These are phyloP conservation scores for Botrytis pseudocinerea DNA, from an alignment of 2,329 filamentous ascomycete genomes.

Conservation along the genomic window DNA sequence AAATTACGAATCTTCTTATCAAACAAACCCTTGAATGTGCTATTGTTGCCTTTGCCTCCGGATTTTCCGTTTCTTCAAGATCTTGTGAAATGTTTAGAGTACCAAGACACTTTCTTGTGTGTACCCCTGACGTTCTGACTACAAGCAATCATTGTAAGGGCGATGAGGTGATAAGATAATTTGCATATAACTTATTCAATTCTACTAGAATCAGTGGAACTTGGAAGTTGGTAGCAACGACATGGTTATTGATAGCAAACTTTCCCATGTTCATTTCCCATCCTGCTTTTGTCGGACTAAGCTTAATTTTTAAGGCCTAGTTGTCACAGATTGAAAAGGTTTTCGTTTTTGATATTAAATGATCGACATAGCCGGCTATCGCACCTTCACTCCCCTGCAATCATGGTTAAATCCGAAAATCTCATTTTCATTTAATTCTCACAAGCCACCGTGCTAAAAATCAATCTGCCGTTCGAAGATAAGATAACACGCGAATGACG, in stretches of 20 bases:
- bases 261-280: background rate
- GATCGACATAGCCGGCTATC: background rate
- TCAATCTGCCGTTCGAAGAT: background rate
- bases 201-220: background rate
- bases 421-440: background rate
- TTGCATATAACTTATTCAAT: background rate
- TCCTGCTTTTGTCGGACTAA: background rate
- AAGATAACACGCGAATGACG: background rate
- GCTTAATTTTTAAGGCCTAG: background rate
- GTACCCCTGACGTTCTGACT: background rate
- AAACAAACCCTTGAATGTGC: background rate
- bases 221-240: background rate
- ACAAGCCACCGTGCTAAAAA: background rate
- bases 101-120: background rate
- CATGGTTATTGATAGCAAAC: background rate
- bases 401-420: background rate
- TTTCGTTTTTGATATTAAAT: background rate
- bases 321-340: background rate
- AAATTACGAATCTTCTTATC: background rate
- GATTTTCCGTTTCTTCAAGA: background rate
- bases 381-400: background rate
- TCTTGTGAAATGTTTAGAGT: background rate
- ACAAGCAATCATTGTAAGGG: background rate
- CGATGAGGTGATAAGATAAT: background rate
- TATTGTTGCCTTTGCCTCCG: background rate